phyloP scores from a whole-genome alignment of 2,329 filamentous ascomycete genomes.

The Nectriaceae sp. region DNA sequence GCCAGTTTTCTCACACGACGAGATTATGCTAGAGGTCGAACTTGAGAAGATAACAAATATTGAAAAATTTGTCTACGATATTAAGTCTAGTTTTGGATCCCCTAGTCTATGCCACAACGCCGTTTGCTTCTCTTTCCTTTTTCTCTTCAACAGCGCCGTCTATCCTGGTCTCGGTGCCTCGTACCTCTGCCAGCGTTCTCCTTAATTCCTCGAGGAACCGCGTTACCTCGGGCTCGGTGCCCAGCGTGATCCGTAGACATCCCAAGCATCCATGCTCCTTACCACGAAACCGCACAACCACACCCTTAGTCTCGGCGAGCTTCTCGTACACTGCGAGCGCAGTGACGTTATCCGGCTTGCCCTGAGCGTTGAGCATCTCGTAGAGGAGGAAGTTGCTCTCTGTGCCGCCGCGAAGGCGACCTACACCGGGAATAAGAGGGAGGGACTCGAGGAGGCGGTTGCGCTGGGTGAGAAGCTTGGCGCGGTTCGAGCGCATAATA shows the following conservation, averaged over 20 bases:
- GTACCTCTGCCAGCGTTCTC: conserved; percentile 48
- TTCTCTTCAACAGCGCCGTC: conserved; percentile 2
- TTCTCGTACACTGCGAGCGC: conserved; percentile 81
- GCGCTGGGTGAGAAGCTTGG: conserved; percentile 73
- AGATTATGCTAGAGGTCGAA: conserved; percentile 27
- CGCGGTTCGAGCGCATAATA: conserved; percentile 71
- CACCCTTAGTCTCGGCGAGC: conserved; percentile 82
- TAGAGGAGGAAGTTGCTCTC: conserved; percentile 90
- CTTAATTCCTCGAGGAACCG: conserved; percentile 72
- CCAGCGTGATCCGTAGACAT: conserved; percentile 88
- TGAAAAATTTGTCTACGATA: no score
- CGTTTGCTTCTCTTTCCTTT: conserved; percentile 13
- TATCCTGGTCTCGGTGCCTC: conserved; percentile 14
- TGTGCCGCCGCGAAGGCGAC: conserved; percentile 75
- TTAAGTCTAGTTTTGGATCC: conserved; percentile 1
- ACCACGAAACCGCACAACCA: conserved; percentile 91
- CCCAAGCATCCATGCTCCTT: conserved; percentile 89
- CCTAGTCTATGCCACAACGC: conserved; percentile 24
- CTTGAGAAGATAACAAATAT: no score
- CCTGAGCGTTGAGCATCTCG: conserved; percentile 75
- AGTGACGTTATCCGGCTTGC: conserved; percentile 74
- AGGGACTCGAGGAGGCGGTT: conserved; percentile 74
- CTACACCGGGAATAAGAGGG: conserved; percentile 75
- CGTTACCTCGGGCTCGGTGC: conserved; percentile 83
- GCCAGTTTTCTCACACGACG: conserved; percentile 26